Evolutionary conservation across 1,139 yeast genomes (phyloP), one percentile per base, ranked within the genome.

Genomic region (Hyphopichia fennica): DNA sequence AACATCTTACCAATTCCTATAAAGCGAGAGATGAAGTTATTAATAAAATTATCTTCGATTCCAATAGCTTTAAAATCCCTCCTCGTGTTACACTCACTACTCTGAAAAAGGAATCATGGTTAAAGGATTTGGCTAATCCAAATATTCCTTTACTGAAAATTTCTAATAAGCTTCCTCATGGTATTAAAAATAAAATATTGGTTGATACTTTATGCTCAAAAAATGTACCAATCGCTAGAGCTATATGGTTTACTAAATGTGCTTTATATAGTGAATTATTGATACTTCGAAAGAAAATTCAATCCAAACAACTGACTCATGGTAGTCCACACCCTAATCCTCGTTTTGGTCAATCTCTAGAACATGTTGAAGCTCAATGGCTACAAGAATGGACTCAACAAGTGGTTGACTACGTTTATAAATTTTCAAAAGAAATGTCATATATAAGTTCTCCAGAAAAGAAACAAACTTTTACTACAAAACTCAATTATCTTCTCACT

Each of bases 71-170:
- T 65, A 81, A 77, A 54, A 87, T 87, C 20, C 96, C 95, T 0
- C 91, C 93, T 10, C 69, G 96, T 48, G 96, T 91, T 16, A 91
- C 97, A 0, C 66, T 91, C 28, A 90, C 97, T 0, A 95, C 91
- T 44, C 85, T 84, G 57, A 87, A 87, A 57, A 76, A 84, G 47
- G 96, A 89, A 49, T 72, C 82, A 1, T 91, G 99, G 99, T 67
- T 91, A 38, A 75, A 77, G 41, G 96, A 89, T 55, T 69, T 91
- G 41, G 87, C 95, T 1, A 76, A 86, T 42, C 78, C 84, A 0
- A 63, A 69, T 15, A 73, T 85, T 0, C 87, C 96, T 0, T 65
- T 91, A 38, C 69, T 77, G 40, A 79, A 78, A 44, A 75, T 91
- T 2, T 78, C 95, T 1, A 76, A 85, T 42, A 87, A 90, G 29